phyloP scores from a whole-genome alignment of 371 early-diverging fungal genomes.

The Apophysomyces elegans region DNA sequence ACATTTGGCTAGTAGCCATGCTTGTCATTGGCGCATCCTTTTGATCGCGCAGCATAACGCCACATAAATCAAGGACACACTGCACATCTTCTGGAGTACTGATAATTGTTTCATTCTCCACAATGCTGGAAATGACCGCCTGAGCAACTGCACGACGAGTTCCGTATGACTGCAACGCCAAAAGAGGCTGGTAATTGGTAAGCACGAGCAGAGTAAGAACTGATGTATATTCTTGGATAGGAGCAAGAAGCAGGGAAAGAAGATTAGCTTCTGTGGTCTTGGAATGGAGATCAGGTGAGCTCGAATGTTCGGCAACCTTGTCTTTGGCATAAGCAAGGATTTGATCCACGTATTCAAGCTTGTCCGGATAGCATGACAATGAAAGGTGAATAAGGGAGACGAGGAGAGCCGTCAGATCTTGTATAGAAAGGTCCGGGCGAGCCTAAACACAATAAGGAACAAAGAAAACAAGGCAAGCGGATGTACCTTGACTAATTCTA shows the following conservation, averaged over 20 bases:
- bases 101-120: slow-evolving; percentile 69
- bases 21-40: slow-evolving; percentile 55
- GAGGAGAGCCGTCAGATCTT: slow-evolving; percentile 86
- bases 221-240: slow-evolving; percentile 75
- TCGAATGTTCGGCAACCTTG: slow-evolving; percentile 56
- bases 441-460: slow-evolving; percentile 47
- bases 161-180: slow-evolving; percentile 76
- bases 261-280: slow-evolving; percentile 64
- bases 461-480: slow-evolving; percentile 27
- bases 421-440: slow-evolving; percentile 87
- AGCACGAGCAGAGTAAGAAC: slow-evolving; percentile 64
- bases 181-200: slow-evolving; percentile 75
- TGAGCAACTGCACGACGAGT: slow-evolving; percentile 81
- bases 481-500: slow-evolving; percentile 80
- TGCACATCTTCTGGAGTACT: slow-evolving; percentile 78
- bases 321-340: slow-evolving; percentile 84
- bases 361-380: slow-evolving; percentile 89
- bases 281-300: slow-evolving; percentile 61
- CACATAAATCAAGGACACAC: slow-evolving; percentile 81
- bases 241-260: slow-evolving; percentile 67
- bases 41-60: slow-evolving; percentile 80
- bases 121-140: slow-evolving; percentile 67
- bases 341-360: slow-evolving; percentile 81
- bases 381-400: slow-evolving; percentile 86
- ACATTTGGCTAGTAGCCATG: slow-evolving; percentile 17